Evolutionary conservation across 768 basidiomycete genomes (phyloP), one percentile per base, ranked within the genome.

Genomic region (Boletales sp.): DNA sequence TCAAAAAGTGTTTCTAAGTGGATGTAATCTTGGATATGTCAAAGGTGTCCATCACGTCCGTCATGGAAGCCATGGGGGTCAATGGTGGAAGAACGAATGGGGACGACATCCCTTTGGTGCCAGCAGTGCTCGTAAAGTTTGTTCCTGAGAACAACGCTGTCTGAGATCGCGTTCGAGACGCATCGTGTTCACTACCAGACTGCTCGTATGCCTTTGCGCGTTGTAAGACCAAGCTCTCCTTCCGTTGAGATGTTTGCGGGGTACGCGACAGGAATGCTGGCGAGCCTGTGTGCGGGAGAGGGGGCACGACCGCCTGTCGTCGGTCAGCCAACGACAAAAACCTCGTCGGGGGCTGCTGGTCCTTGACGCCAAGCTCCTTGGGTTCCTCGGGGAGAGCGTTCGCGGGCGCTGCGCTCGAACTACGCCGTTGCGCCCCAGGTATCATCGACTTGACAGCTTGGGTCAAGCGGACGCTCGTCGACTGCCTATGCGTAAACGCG

Each of bases 41-140:
- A 14, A 57, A 51, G 34, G 48, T 35, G 18, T 62, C 59, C n/a
- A 43, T 32, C n/a, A 49, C 25, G 5, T 58, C 50, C 34, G 52
- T 56, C 42, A 70, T 50, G n/a, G 61, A 59, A 31, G 65, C 61
- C 14, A 70, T 56, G 8, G 66, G 58, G 31, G 67, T 60, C 19
- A 66, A 58, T 0, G 74, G 66, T n/a, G 75, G 72, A 50, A 70
- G 54, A n/a, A 72, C 64, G 59, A 77, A 73, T 49, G 69, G 62
- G 11, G 70, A 63, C 18, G 30, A 40, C n/a, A 31, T 30, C 34
- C 18, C 51, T 30, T 43, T 49, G 19, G 15, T 41, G 10, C 49
- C 51, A 31, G 28, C 15, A 6, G 17, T 14, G 10, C 25, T 19
- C 1, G 48, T 41, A n/a, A 49, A n/a, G 25, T n/a, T 53, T 5